phyloP scores from a whole-genome alignment of 345 rosid genomes.

The Euphorbia tirucalli region DNA sequence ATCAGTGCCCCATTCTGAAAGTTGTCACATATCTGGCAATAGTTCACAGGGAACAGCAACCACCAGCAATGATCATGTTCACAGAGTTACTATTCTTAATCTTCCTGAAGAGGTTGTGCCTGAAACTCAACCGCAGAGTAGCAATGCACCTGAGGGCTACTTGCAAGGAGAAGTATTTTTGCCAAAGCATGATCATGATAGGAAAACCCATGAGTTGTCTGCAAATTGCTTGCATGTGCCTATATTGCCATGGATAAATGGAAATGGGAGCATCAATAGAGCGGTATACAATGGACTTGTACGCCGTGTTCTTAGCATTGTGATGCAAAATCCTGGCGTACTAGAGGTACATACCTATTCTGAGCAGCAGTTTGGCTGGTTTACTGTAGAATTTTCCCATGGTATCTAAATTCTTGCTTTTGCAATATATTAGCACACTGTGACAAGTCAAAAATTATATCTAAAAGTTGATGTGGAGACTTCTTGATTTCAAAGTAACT shows the following conservation, averaged over 20 bases:
- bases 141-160: conserved; percentile 32
- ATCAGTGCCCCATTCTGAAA: conserved; percentile 29
- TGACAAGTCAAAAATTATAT: background rate
- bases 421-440: background rate
- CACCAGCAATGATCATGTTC: conserved; percentile 38
- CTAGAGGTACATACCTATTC: conserved; percentile 54
- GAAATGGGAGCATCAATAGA: conserved; percentile 74
- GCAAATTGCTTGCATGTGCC: conserved; percentile 46
- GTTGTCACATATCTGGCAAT: conserved; percentile 22
- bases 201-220: conserved; percentile 20
- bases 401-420: background rate
- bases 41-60: conserved; percentile 28
- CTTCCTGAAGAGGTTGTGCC: conserved; percentile 60
- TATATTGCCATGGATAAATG: conserved; percentile 89
- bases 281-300: conserved; percentile 66
- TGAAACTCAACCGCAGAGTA: conserved; percentile 27
- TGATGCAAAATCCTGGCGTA: conserved; percentile 89
- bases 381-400: background rate
- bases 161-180: conserved; percentile 21
- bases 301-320: conserved; percentile 77
- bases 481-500: background rate
- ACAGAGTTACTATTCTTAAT: conserved; percentile 86
- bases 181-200: conserved; percentile 21
- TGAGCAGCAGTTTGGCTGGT: background rate
- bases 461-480: no score